These are phyloP conservation scores for Pleomassaria siparia DNA, from an alignment of 2,329 filamentous ascomycete genomes.

Conservation along the genomic window DNA sequence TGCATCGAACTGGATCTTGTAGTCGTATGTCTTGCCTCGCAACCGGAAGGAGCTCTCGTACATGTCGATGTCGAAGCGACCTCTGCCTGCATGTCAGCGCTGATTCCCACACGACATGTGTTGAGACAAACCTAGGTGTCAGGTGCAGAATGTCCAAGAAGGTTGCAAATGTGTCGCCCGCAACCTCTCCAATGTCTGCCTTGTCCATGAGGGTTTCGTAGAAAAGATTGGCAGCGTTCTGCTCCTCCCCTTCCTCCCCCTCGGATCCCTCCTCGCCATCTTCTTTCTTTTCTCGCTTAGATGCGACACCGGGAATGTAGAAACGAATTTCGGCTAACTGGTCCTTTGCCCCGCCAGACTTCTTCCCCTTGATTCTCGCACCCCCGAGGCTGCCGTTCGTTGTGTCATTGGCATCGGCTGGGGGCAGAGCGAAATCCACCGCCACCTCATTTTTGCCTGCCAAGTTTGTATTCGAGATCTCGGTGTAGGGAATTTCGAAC, in stretches of 20 bases:
- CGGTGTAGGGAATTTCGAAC: constrained; percentile 95
- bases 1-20: constrained; percentile 97
- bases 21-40: constrained; percentile 98
- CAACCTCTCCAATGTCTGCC: constrained; percentile 97
- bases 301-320: constrained; percentile 88
- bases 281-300: constrained; percentile 68
- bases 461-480: constrained; percentile 96
- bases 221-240: constrained; percentile 95
- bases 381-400: constrained; percentile 74
- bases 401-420: constrained; percentile 69
- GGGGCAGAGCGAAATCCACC: constrained; percentile 86
- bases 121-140: constrained; percentile 73
- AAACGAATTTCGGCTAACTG: constrained; percentile 98
- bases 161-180: constrained; percentile 96
- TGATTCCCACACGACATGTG: constrained; percentile 7
- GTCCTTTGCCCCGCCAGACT: constrained; percentile 84
- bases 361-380: constrained; percentile 76
- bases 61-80: constrained; percentile 99
- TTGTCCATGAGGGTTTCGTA: constrained; percentile 98
- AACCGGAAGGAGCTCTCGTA: constrained; percentile 97
- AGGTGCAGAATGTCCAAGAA: constrained; percentile 97
- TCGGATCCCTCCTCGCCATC: constrained; percentile 65
- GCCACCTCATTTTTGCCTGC: constrained; percentile 98
- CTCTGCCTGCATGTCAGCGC: constrained; percentile 59
- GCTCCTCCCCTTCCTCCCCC: constrained; percentile 69